A percentile compares a stretch with the other conserved stretches of the same genome.
Conservation (phyloP, 495 filamentous ascomycete genomes). For the Neurospora sublineolata region DNA sequence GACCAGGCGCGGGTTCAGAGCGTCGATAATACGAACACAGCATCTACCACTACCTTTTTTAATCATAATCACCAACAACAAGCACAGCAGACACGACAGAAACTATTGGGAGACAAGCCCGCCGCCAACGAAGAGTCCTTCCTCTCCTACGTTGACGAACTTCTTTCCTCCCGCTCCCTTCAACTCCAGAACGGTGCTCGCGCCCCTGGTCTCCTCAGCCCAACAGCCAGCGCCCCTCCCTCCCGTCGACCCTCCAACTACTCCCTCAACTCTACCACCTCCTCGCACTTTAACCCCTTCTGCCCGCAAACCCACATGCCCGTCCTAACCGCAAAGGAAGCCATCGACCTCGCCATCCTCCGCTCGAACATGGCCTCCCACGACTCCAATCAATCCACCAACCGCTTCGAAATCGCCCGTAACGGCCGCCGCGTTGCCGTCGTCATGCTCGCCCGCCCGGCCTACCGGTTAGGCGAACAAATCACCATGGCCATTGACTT, state of each 20-base stretch:
- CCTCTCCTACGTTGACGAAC: constrained; percentile 63
- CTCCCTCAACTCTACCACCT: constrained; percentile 21
- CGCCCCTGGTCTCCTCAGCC: constrained; percentile 53
- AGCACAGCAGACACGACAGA: constrained; percentile 2
- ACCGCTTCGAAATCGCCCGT: constrained; percentile 88
- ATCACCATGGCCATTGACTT: constrained; percentile 79
- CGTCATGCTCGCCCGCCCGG: constrained; percentile 77
- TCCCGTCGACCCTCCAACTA: constrained; percentile 43
- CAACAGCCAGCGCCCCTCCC: constrained; percentile 45
- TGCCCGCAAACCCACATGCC: constrained; percentile 11
- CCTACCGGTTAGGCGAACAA: constrained; percentile 81
- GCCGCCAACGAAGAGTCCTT: constrained; percentile 48
- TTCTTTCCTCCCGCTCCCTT: constrained; percentile 47
- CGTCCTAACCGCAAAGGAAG: constrained; percentile 57
- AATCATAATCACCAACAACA: constrained; percentile 4
- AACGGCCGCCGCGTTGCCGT: constrained; percentile 76
- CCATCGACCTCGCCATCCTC: constrained; percentile 84
- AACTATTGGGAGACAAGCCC: constrained; percentile 6
- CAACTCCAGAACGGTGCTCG: constrained; percentile 34
- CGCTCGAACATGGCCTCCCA: constrained; percentile 49
- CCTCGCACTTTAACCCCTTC: constrained; percentile 2
- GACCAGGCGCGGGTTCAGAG: constrained; percentile 62
- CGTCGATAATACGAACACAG: constrained; percentile 25
- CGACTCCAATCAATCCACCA: constrained; percentile 54
- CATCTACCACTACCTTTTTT: neutral